These are phyloP conservation scores for Linnemannia zychae DNA, from an alignment of 192 early-diverging fungal genomes.

Conservation along the genomic window DNA sequence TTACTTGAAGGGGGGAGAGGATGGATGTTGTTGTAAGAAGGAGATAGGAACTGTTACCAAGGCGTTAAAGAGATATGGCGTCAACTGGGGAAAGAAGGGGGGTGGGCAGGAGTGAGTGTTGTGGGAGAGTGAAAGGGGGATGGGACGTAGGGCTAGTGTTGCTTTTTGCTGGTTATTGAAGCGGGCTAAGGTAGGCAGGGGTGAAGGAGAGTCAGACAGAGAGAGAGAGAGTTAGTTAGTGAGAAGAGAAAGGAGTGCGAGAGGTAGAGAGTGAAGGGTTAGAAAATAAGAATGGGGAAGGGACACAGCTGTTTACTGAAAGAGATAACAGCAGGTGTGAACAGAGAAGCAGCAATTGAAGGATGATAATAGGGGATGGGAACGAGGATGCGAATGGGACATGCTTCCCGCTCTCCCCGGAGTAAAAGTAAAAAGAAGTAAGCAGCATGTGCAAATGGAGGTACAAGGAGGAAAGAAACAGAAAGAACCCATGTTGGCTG, in stretches of 20 bases:
- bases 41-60: background rate
- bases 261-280: background rate
- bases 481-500: background rate
- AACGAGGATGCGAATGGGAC: background rate
- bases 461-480: background rate
- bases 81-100: background rate
- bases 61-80: background rate
- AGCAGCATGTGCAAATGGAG: background rate
- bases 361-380: background rate
- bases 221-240: background rate
- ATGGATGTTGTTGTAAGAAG: background rate
- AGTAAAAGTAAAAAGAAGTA: background rate
- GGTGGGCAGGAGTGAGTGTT: background rate
- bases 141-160: background rate
- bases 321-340: background rate
- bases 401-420: background rate
- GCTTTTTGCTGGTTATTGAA: background rate
- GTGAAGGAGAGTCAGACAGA: slow-evolving; percentile 5
- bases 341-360: background rate
- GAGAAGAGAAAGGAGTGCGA: background rate
- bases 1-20: background rate
- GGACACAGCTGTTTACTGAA: background rate
- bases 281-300: background rate
- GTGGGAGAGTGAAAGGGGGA: background rate
- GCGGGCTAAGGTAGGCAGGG: background rate